Base-by-base conservation (phyloP, 306 rosid species). In the Crotalaria pallida region DNA sequence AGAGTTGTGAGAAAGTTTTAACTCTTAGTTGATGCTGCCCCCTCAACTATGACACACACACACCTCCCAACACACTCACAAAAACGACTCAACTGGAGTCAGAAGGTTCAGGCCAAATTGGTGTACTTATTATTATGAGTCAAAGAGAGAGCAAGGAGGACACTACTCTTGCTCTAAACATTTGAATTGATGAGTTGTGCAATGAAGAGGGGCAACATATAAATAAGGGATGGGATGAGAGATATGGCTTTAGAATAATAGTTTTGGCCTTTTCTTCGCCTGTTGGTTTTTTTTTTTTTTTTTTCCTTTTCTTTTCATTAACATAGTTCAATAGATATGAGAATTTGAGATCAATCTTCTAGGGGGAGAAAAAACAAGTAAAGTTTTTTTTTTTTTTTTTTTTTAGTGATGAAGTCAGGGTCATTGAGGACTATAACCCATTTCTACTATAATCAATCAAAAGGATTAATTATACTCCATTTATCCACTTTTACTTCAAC, bases 21-120 rank as follows among this genome's bases (percentile, higher is more conserved):
- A 31, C 10, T 29, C n/a, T 36, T 1, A 10, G 34, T n/a, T n/a
- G n/a, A n/a, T 6, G 10, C 3, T 58, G 22, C 44, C 75, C 7
- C 71, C 16, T 7, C 62, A 67, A 27, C n/a, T 70, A 53, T 10
- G 62, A 69, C 50, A 38, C 43, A 34, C 36, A 69, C 50, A 38
- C 43, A 34, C 36, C 2, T 74, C 43, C 53, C 58, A 17, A 64
- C 11, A 33, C 45, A 29, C 55, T 31, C 1, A 31, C 19, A 7
- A 51, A 47, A 77, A 41, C n/a, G n/a, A 0, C 18, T 31, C 1
- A 81, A 27, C 6, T 0, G 34, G 74, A 69, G 67, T 65, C 71
- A 58, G 81, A 78, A 74, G 53, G 65, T 43, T 33, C 60, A 65
- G 75, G 56, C 40, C 4, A 79, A 72, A 71, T 12, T 33, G 67